phyloP scores from a whole-genome alignment of 2,329 filamentous ascomycete species.

The Didymella pomorum region DNA sequence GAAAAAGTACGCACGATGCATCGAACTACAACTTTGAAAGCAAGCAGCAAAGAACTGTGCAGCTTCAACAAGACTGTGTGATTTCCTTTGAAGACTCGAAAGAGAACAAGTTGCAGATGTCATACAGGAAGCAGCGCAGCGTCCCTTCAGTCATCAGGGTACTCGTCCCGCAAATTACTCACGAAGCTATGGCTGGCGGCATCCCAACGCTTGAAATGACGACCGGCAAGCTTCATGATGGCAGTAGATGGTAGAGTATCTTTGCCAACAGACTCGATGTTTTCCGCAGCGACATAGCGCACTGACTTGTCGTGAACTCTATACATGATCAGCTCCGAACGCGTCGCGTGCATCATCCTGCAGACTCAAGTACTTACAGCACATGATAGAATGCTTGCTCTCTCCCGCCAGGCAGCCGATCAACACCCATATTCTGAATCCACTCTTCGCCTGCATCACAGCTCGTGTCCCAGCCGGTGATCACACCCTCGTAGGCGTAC shows the following conservation, averaged over 20 bases:
- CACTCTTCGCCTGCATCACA: constrained; percentile 67
- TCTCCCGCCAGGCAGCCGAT: constrained; percentile 64
- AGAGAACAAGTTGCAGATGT: too few species aligned
- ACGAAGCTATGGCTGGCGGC: constrained; percentile 71
- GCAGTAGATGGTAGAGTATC: constrained; percentile 59
- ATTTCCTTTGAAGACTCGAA: too few species aligned
- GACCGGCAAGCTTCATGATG: constrained; percentile 76
- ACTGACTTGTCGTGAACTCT: constrained; percentile 73
- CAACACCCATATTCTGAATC: constrained; percentile 71
- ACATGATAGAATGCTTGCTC: constrained; percentile 84
- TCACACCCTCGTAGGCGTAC: constrained; percentile 80
- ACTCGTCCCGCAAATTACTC: constrained; percentile 83
- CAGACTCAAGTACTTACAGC: constrained; percentile 68
- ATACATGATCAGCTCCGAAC: not conserved
- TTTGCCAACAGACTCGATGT: constrained; percentile 63
- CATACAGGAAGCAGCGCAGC: too few species aligned
- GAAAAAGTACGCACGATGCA: too few species aligned
- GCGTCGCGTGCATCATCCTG: not conserved
- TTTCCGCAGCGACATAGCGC: constrained; percentile 82
- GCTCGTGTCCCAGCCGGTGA: constrained; percentile 83
- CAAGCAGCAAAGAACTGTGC: too few species aligned
- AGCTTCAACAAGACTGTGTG: too few species aligned
- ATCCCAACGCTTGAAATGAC: constrained; percentile 90
- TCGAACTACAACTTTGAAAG: too few species aligned
- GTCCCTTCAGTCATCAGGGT: constrained; percentile 80